phyloP scores from a whole-genome alignment of 164 flowering plant species.

The Aristolochia californica region DNA sequence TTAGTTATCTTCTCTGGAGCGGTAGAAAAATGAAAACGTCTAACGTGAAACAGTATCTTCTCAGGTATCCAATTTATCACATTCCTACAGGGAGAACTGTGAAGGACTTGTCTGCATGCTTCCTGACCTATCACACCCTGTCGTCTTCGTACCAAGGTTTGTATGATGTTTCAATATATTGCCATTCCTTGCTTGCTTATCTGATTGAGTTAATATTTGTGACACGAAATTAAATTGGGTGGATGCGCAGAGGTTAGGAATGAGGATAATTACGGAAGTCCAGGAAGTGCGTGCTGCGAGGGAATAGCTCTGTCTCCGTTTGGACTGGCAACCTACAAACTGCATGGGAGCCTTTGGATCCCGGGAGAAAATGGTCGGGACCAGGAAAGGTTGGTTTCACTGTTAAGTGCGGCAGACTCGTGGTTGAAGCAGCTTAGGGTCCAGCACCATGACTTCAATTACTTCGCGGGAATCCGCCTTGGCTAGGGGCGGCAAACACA shows the following conservation, averaged over 20 bases:
- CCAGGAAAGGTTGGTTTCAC: slow-evolving; percentile 57
- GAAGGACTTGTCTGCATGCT: slow-evolving; percentile 83
- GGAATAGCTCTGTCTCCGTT: slow-evolving; percentile 61
- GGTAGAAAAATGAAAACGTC: too few species aligned
- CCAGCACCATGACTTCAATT: slow-evolving; percentile 89
- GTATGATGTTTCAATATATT: too few species aligned
- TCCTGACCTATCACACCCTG: slow-evolving; percentile 93
- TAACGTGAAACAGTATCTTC: neutral
- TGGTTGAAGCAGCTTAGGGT: slow-evolving; percentile 93
- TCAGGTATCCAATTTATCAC: slow-evolving; percentile 95
- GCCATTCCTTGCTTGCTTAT: too few species aligned
- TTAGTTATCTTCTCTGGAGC: too few species aligned
- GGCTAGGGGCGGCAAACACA: slow-evolving; percentile 23
- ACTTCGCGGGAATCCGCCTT: slow-evolving; percentile 55
- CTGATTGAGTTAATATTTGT: neutral
- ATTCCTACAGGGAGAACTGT: slow-evolving; percentile 91
- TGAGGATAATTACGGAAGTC: slow-evolving; percentile 15
- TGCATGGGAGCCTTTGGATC: slow-evolving; percentile 83
- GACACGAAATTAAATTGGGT: neutral
- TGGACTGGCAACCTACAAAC: slow-evolving; percentile 88
- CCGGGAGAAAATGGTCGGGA: slow-evolving; percentile 48
- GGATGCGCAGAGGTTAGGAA: too few species aligned
- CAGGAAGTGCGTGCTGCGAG: slow-evolving; percentile 40
- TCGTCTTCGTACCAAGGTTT: slow-evolving; percentile 95
- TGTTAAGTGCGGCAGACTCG: slow-evolving; percentile 81